phyloP scores from a whole-genome alignment of 208 protist genomes.

The Sergeia podlipaevii region DNA sequence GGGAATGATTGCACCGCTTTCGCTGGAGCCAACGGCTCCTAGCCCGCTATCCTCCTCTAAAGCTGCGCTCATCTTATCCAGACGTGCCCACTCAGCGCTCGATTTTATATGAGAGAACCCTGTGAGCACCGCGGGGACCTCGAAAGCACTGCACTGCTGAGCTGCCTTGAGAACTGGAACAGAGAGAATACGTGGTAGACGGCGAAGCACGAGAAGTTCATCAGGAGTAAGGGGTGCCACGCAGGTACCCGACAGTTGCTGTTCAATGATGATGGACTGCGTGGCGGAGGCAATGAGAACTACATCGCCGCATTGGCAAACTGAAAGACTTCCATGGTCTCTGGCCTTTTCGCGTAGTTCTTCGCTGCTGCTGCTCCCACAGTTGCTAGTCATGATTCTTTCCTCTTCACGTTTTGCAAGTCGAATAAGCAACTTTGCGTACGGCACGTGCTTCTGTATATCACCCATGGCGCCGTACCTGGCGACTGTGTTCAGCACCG shows the following conservation, averaged over 20 bases:
- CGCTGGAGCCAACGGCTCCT: not conserved
- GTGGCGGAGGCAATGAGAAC: not conserved
- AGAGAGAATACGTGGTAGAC: not conserved
- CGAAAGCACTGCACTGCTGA: not conserved
- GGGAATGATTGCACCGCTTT: not conserved
- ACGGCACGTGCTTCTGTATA: no score
- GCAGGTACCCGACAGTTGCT: no score
- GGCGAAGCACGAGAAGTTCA: not conserved
- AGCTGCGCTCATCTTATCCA: no score
- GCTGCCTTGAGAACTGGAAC: not conserved
- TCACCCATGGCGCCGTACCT: no score
- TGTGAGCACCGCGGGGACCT: not conserved
- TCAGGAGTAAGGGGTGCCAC: not conserved
- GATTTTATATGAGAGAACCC: no score
- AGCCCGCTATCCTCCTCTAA: no score
- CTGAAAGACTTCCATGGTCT: not conserved
- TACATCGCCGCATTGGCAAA: not conserved
- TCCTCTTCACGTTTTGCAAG: no score
- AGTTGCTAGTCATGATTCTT: not conserved
- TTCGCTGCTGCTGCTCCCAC: not conserved
- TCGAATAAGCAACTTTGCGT: no score
- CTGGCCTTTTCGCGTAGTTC: not conserved
- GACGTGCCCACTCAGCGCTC: no score
- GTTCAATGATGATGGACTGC: not conserved
- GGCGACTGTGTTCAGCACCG: slow-evolving; percentile 11